Evolutionary conservation across 352 stramenopile genomes (phyloP).

Genomic region (Phytophthora cajani): DNA sequence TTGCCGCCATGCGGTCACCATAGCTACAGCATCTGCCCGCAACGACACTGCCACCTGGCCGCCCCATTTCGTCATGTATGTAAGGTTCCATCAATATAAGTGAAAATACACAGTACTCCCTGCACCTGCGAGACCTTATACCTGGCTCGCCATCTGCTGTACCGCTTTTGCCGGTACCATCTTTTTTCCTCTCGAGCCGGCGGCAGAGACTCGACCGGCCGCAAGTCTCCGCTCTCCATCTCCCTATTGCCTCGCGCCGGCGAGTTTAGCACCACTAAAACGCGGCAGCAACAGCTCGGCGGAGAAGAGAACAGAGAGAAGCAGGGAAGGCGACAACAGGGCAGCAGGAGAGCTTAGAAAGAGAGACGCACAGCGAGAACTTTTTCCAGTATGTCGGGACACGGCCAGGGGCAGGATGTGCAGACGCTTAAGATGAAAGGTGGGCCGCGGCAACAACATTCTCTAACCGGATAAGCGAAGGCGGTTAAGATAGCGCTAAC

Average conservation of each 20-base stretch:
- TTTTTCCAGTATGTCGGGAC: conserved; percentile 33
- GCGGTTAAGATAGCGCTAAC: conserved; percentile 14
- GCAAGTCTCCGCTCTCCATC: conserved; percentile 16
- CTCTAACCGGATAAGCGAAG: not conserved
- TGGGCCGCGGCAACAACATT: conserved; percentile 7
- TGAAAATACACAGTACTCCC: not conserved
- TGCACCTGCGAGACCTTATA: not conserved
- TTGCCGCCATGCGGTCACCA: not conserved
- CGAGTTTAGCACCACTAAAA: conserved; percentile 12
- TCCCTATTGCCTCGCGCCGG: conserved; percentile 13
- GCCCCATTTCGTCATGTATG: not conserved
- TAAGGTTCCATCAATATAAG: not conserved
- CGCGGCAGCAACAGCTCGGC: not conserved
- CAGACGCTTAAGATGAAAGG: conserved; percentile 70
- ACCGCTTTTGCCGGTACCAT: conserved; percentile 9
- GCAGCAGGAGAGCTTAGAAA: not conserved
- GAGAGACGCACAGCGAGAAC: not conserved
- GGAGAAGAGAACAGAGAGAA: not conserved
- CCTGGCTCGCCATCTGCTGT: not conserved
- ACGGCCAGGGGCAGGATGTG: conserved; percentile 40
- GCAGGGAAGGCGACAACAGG: not conserved
- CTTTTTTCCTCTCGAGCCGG: conserved; percentile 20
- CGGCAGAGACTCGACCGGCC: conserved; percentile 32
- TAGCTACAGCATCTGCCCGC: not conserved
- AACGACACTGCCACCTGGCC: not conserved